Percentiles rank a stretch among this genome's conserved stretches.
These are phyloP conservation scores for Ustilago shanxiensis DNA, from an alignment of 1,284 basidiomycete species.

Conservation along the genomic window DNA sequence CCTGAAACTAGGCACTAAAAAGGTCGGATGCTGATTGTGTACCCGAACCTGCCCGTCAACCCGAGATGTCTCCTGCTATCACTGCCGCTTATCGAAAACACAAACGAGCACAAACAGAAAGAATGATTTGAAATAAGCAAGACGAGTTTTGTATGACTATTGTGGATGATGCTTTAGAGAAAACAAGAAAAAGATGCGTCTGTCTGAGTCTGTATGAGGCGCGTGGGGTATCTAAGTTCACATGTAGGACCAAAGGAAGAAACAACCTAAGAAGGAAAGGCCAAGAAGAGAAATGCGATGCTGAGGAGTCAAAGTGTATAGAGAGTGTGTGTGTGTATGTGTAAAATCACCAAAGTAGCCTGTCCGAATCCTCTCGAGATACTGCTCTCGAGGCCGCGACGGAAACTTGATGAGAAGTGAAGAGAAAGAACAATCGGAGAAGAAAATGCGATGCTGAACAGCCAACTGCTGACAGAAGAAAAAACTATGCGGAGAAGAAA, in stretches of 20 bases:
- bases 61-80: background rate
- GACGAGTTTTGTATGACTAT: background rate
- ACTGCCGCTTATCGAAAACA: background rate
- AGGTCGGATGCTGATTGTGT: background rate
- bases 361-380: conserved; percentile 8
- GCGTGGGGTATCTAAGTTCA: conserved; percentile 14
- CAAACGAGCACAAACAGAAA: conserved; percentile 1
- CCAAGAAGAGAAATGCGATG: conserved; percentile 7
- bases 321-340: conserved; percentile 2
- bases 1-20: background rate
- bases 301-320: background rate
- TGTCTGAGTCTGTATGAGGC: conserved; percentile 5
- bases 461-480: background rate
- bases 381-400: background rate
- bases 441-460: conserved; percentile 11
- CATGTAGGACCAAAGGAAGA: conserved; percentile 11
- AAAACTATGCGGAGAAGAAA: background rate
- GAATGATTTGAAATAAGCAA: background rate
- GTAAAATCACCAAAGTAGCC: background rate
- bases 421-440: background rate
- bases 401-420: background rate
- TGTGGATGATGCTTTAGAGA: conserved; percentile 6
- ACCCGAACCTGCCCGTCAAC: background rate
- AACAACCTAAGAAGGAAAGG: background rate
- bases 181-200: conserved; percentile 5